These are phyloP conservation scores for Clavariopsis aquatica DNA, from an alignment of 495 filamentous ascomycete genomes.

Conservation along the genomic window DNA sequence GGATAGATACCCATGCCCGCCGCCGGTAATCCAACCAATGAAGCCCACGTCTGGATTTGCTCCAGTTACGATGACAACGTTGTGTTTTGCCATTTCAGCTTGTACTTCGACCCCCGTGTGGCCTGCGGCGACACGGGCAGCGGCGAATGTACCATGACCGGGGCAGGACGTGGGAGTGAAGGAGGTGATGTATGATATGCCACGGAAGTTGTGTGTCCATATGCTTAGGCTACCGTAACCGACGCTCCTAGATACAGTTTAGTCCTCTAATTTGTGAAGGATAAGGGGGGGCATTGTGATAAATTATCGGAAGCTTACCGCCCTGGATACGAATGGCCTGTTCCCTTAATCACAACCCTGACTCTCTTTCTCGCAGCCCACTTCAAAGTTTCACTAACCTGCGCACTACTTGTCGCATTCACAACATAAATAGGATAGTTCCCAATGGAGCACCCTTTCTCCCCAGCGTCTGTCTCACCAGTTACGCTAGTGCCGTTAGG, in stretches of 20 bases:
- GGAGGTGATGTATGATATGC: conserved; percentile 15
- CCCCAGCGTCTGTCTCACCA: conserved; percentile 25
- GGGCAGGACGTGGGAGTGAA: conserved; percentile 29
- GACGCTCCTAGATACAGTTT: conserved; percentile 18
- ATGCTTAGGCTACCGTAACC: conserved; percentile 36
- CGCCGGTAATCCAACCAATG: conserved; percentile 29
- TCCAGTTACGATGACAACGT: conserved; percentile 30
- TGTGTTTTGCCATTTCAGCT: conserved; percentile 19
- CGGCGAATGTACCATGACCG: conserved; percentile 18
- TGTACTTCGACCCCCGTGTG: conserved; percentile 24
- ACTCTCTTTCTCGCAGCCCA: conserved; percentile 63
- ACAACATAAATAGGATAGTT: conserved; percentile 62
- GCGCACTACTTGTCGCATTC: conserved; percentile 56
- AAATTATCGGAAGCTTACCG: conserved; percentile 15
- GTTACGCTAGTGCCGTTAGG: conserved; percentile 36
- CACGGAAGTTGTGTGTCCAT: conserved; percentile 36
- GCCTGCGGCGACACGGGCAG: conserved; percentile 35
- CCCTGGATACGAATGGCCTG: conserved; percentile 54
- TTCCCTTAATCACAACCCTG: conserved; percentile 68
- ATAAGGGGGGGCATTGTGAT: too few relatives aligned
- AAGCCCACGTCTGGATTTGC: conserved; percentile 26
- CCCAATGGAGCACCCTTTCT: conserved; percentile 54
- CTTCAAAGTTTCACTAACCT: conserved; percentile 61
- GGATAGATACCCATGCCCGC: conserved; percentile 26
- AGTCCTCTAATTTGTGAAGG: too few relatives aligned